Base-by-base conservation (phyloP, 257 asterid species). In the Petunia secreta region DNA sequence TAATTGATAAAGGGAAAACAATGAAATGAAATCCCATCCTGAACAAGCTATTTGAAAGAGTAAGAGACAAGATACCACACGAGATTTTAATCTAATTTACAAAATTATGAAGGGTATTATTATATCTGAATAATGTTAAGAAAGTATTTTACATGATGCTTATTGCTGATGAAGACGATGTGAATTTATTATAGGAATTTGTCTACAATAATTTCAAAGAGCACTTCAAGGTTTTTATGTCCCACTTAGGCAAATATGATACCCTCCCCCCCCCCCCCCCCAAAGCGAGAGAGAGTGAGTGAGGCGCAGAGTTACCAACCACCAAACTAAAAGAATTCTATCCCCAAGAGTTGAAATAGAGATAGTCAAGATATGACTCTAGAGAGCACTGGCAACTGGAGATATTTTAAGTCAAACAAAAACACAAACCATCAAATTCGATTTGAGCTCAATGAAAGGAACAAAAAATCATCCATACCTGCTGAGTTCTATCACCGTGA, bases 401-500 rank as follows among this genome's bases (percentile, higher is more conserved):
- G 4, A 38, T 5, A 38, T 13, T 64, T 65, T 14, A 40, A 13
- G 52, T 38, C 54, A 69, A 16, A 40, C 41, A 69, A 48, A 14
- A 25, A 5, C 43, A 48, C 60, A 71, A 13, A 48, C 44, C 16
- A 13, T 25, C 40, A 71, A 71, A 71, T 10, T 2, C 10, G 4
- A 46, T 15, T 46, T 44, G 54, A 44, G 16, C 76, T 69, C 58
- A 4, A 53, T 46, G 58, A 44, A 44, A 46, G 46, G 50, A 69
- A 44, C 7, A 69, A 55, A 39, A 43, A 68, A 54, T 14, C 67
- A 39, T 77, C 2, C 0, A 63, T 71, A 80, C 83, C 83, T 80
- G 83, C 55, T 80, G 83, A 25, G 83, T 73, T 75, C 83, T 80
- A 73, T 80, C 83, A n/a, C 83, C 83, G 37, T 80, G 83, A 62